phyloP scores from a whole-genome alignment of 768 basidiomycete genomes.

The Hericium coralloides region DNA sequence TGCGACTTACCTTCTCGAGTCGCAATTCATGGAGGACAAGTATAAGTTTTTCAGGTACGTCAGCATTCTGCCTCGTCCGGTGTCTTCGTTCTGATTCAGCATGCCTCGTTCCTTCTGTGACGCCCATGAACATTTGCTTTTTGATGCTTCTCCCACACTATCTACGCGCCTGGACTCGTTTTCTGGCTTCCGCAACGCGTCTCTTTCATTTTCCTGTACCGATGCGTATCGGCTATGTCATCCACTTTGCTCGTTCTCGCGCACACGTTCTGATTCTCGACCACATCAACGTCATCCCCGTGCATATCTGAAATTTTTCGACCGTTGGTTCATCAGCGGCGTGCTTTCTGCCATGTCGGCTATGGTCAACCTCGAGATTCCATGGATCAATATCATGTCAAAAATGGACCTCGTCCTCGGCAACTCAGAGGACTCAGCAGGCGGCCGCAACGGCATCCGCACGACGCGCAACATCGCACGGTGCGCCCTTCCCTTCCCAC shows the following conservation, averaged over 20 bases:
- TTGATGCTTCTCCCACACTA: not conserved
- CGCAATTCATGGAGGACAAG: constrained; percentile 99
- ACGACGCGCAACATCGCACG: constrained; percentile 76
- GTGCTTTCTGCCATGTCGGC: constrained; percentile 98
- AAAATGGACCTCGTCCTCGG: constrained; percentile 95
- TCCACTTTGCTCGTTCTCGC: not conserved
- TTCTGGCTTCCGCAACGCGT: not conserved
- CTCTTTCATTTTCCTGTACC: constrained; percentile 1
- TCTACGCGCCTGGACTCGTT: not conserved
- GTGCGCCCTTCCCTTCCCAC: constrained; percentile 29
- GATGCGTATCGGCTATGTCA: not conserved
- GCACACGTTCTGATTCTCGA: not conserved
- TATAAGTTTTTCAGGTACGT: constrained; percentile 91
- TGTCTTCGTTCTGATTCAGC: not conserved
- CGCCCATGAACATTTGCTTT: not conserved
- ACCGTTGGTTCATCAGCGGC: constrained; percentile 41
- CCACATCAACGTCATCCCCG: not conserved
- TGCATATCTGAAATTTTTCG: not conserved
- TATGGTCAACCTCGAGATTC: constrained; percentile 96
- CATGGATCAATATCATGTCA: constrained; percentile 97
- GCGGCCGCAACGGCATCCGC: constrained; percentile 65
- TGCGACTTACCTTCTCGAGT: constrained; percentile 89
- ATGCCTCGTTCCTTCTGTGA: not conserved
- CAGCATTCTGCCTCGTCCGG: not conserved
- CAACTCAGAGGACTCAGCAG: constrained; percentile 47